phyloP scores from a whole-genome alignment of 495 filamentous ascomycete genomes.

The Xylaria scruposa region DNA sequence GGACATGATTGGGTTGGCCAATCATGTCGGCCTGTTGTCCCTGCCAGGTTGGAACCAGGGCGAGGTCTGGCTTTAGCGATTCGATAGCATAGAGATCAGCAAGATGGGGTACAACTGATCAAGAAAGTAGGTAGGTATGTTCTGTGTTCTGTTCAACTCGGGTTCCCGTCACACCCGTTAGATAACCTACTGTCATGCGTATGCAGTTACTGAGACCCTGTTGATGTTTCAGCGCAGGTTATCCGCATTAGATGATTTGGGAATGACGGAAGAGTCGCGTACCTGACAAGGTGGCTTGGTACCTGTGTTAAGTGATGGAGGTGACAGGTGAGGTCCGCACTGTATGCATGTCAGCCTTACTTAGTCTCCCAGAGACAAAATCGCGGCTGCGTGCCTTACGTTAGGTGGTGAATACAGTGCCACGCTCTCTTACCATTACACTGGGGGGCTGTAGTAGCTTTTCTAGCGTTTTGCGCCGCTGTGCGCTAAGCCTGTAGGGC shows the following conservation, averaged over 20 bases:
- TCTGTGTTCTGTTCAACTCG: neutral
- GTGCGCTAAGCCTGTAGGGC: neutral
- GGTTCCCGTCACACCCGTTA: neutral
- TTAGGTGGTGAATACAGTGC: neutral
- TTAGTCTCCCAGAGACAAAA: neutral
- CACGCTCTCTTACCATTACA: neutral
- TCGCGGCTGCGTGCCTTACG: neutral
- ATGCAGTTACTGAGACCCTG: neutral
- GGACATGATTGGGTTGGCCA: neutral
- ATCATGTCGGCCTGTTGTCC: neutral
- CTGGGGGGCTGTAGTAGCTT: too few species aligned
- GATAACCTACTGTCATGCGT: too few species aligned
- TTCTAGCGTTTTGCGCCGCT: neutral
- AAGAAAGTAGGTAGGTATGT: too few species aligned
- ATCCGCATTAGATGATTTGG: neutral
- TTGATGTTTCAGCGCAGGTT: conserved; percentile 7
- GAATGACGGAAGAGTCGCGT: neutral
- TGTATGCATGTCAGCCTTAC: conserved; percentile 8
- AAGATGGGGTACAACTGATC: neutral
- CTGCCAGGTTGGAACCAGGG: neutral
- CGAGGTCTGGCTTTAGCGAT: conserved; percentile 3
- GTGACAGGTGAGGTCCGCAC: conserved; percentile 2
- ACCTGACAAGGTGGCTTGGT: neutral
- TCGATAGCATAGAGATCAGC: neutral
- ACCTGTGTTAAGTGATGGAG: neutral